Evolutionary conservation across 2,329 filamentous ascomycete species (phyloP).

Genomic region (Phialophora macrospora): DNA sequence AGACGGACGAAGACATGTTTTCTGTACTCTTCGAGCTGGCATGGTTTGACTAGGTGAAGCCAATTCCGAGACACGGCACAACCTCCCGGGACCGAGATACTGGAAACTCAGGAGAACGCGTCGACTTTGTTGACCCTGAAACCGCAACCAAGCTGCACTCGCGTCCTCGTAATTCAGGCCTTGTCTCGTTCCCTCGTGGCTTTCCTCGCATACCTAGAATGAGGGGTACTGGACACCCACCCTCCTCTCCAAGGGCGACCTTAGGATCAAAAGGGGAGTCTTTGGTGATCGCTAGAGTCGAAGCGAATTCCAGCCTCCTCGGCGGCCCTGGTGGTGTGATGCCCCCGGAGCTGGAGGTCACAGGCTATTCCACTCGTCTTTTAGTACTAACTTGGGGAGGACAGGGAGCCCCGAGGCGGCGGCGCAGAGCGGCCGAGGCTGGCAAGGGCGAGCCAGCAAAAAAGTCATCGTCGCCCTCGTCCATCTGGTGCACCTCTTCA

Average conservation of each 20-base stretch:
- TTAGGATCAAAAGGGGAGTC: too few relatives aligned
- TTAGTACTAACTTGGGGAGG: too few relatives aligned
- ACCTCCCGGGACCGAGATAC: not conserved
- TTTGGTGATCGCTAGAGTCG: not conserved
- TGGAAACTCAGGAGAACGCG: not conserved
- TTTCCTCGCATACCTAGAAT: not conserved
- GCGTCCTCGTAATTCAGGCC: not conserved
- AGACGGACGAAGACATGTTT: not conserved
- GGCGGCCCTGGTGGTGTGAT: not conserved
- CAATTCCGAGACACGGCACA: constrained; percentile 1
- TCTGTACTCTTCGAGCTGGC: not conserved
- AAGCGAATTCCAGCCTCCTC: not conserved
- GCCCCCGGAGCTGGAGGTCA: not conserved
- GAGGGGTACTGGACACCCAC: not conserved
- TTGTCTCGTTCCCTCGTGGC: not conserved
- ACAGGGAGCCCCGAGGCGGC: not conserved
- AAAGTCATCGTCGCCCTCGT: not conserved
- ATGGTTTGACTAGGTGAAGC: not conserved
- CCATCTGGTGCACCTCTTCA: not conserved
- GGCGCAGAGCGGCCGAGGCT: not conserved
- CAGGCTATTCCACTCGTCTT: not conserved
- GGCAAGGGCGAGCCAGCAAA: not conserved
- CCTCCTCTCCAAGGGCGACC: too few relatives aligned
- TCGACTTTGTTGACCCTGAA: constrained; percentile 4
- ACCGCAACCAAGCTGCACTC: not conserved